Percentiles rank a stretch among this genome's conserved stretches.
These are phyloP conservation scores for Fusarium cicatricum DNA, from an alignment of 2,329 filamentous ascomycete genomes.

Conservation along the genomic window DNA sequence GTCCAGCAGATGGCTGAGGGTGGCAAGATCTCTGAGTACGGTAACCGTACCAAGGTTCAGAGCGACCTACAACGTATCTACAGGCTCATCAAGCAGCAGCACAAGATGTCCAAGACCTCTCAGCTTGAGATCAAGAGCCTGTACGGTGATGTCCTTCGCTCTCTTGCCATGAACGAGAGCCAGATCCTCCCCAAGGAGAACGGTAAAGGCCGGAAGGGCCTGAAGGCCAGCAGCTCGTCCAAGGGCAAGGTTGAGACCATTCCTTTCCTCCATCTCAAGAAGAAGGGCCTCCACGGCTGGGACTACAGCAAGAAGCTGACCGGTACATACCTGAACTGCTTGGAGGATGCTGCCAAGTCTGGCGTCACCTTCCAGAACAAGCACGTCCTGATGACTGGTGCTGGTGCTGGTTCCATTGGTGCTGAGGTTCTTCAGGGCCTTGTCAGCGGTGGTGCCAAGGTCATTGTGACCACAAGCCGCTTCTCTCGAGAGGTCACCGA, in stretches of 20 bases:
- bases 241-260: slow-evolving; percentile 98
- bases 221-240: slow-evolving; percentile 63
- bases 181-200: slow-evolving; percentile 94
- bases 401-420: slow-evolving; percentile 96
- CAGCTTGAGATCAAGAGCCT: slow-evolving; percentile 96
- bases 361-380: slow-evolving; percentile 95
- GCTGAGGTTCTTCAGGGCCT: slow-evolving; percentile 96
- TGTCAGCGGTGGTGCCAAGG: slow-evolving; percentile 95
- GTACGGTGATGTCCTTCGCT: slow-evolving; percentile 93
- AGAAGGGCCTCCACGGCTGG: slow-evolving; percentile 93
- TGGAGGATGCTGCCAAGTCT: slow-evolving; percentile 86
- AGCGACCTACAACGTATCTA: slow-evolving; percentile 95
- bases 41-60: slow-evolving; percentile 97
- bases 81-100: slow-evolving; percentile 98
- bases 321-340: slow-evolving; percentile 86
- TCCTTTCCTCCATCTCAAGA: slow-evolving; percentile 96
- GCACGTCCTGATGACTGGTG: slow-evolving; percentile 97
- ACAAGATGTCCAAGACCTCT: slow-evolving; percentile 95
- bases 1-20: slow-evolving; percentile 98
- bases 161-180: slow-evolving; percentile 96
- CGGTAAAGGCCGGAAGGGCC: slow-evolving; percentile 67
- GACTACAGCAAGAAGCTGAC: slow-evolving; percentile 99
- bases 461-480: slow-evolving; percentile 94
- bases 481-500: slow-evolving; percentile 98
- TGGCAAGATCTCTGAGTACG: slow-evolving; percentile 98